Base-by-base conservation (phyloP, 2,329 filamentous ascomycete species). In the Ceratocystis cubensis region DNA sequence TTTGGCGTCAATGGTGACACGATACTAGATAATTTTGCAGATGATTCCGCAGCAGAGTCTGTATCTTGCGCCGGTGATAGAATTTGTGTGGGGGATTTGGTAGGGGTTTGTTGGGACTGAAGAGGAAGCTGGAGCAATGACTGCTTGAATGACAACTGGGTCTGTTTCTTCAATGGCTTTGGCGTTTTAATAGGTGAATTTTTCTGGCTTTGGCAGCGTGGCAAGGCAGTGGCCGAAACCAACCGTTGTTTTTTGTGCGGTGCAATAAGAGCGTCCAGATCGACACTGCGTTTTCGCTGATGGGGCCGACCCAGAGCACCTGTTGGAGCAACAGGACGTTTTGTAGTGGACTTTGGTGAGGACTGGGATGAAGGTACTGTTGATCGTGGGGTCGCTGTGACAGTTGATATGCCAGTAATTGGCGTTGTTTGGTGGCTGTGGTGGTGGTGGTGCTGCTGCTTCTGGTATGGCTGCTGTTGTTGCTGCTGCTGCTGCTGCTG, bases 261-360 rank as follows among this genome's bases (percentile, higher is more conserved):
- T 44, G 57, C 65, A 20, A 61, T 64, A 8, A 67, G 50, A 15
- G 65, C 65, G 48, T 61, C 65, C 44, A 67, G 30, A 28, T 67
- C 65, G 15, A 67, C 65, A 48, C 65, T 64, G 28, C 65, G 65
- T 25, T 64, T 67, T 45, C 56, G 61, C 53, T 67, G 65, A 25
- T 59, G 46, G 13, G 65, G 61, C 45, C 63, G 28, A 37, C 22
- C 30, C 10, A 64, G 20, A 15, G 53, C 37, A 17, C 7, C 28
- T 10, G 53, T 46, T n/a, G 22, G 17, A 37, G 41, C 17, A 22
- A 30, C 37, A 41, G 50, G 48, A 5, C 20, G 17, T 22, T 33
- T 59, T 48, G 33, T 37, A 13, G 37, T 41, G 20, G 62, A 5
- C 17, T n/a, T n/a, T 62, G n/a, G 33, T 41, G 25, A 37, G 7